Percentiles rank a stretch among this genome's conserved stretches.
Evolutionary conservation across 257 asterid species (phyloP).

Genomic region (Thymus mandschuricus): DNA sequence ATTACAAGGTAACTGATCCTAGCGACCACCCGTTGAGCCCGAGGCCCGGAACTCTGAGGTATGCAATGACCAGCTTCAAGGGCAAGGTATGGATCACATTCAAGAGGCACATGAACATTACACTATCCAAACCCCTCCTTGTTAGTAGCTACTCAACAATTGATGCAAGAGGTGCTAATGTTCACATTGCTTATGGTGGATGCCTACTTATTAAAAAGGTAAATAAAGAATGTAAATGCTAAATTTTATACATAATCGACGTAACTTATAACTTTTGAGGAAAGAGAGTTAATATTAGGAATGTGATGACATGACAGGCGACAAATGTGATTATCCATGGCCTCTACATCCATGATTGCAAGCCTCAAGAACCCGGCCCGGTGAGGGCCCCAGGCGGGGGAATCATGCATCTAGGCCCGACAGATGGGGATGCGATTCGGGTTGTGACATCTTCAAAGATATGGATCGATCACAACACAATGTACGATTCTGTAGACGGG

Average conservation of each 20-base stretch:
- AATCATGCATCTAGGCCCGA: constrained; percentile 49
- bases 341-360: constrained; percentile 65
- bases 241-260: background rate
- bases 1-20: constrained; percentile 60
- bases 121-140: constrained; percentile 63
- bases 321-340: constrained; percentile 79
- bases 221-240: constrained; percentile 1
- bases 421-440: constrained; percentile 80
- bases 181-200: constrained; percentile 65
- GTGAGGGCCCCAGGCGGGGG: constrained; percentile 56
- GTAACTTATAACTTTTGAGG: background rate
- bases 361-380: constrained; percentile 50
- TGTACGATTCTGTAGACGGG: constrained; percentile 64
- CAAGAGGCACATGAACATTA: constrained; percentile 60
- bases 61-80: constrained; percentile 51
- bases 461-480: constrained; percentile 86
- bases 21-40: constrained; percentile 68
- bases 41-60: constrained; percentile 70
- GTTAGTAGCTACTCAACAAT: constrained; percentile 69
- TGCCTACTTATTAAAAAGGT: constrained; percentile 65
- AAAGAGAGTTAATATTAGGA: background rate
- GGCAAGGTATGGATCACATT: constrained; percentile 90
- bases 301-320: constrained; percentile 39
- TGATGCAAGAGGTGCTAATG: constrained; percentile 77
- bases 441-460: constrained; percentile 60